Base-by-base conservation (phyloP, 2,329 filamentous ascomycete genomes). In the Fusarium siculi region DNA sequence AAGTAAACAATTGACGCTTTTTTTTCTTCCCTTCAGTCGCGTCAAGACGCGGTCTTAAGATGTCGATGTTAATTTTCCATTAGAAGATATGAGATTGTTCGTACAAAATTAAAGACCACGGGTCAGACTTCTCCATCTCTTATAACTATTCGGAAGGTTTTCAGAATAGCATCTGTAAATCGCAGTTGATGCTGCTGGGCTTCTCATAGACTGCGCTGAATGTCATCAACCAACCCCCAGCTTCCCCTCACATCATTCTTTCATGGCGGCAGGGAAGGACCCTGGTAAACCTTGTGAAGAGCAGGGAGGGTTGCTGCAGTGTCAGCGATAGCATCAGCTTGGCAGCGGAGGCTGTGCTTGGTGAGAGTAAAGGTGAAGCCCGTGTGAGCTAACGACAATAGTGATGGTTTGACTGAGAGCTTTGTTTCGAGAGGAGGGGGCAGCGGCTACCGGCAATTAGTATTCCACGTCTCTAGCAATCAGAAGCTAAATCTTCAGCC, bases 341-440 rank as follows among this genome's bases (percentile, higher is more conserved):
- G 62, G 63, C 59, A 66, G 66, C 63, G 65, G 76, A 77, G 76
- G 76, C 76, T 73, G 76, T 77, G 74, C 74, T 65, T 56, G 42
- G 23, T 32, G 59, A 53, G 37, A 47, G 25, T 21, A 56, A 47
- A 44, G 53, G 50, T 25, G 64, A 68, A 46, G 60, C 28, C 47
- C 44, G 46, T 42, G 36, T 28, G 32, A 73, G 54, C 63, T 67
- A 60, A 46, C 47, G 49, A 64, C 52, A 47, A 66, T 60, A 50
- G 64, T 53, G 42, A 68, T 72, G 56, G 61, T 60, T 63, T 55
- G 65, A 55, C 61, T 59, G 55, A 54, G 67, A 69, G 70, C 36
- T 71, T 70, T 74, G 76, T 77, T 77, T 77, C 74, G 71, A 76
- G 68, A 76, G 73, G 76, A 77, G 76, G 76, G 76, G 76, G 28